Evolutionary conservation across 1,284 basidiomycete species (phyloP).

Genomic region (Cryptococcus hybrid): DNA sequence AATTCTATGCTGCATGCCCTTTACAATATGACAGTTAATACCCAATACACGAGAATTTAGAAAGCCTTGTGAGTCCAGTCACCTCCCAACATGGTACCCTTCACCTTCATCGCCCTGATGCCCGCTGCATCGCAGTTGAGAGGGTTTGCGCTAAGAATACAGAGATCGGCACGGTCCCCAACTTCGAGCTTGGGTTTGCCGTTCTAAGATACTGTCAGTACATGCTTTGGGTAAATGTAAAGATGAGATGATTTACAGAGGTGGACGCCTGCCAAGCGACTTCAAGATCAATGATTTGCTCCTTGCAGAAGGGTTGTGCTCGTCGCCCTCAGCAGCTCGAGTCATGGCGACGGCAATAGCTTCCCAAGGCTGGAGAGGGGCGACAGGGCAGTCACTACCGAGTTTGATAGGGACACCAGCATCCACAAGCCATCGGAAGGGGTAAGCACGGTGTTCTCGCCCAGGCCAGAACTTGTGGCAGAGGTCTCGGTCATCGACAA

Average conservation of each 20-base stretch:
- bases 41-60: background rate
- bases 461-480: conserved; percentile 38
- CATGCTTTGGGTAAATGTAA: background rate
- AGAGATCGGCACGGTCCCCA: conserved; percentile 34
- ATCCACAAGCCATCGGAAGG: conserved; percentile 31
- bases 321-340: conserved; percentile 6
- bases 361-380: conserved; percentile 40
- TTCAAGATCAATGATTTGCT: conserved; percentile 24
- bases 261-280: conserved; percentile 22
- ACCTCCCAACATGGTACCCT: conserved; percentile 40
- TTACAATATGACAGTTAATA: too few species aligned
- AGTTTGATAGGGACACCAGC: conserved; percentile 32
- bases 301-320: conserved; percentile 11
- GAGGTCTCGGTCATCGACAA: conserved; percentile 41
- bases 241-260: conserved; percentile 8
- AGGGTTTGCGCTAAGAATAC: conserved; percentile 28
- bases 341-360: conserved; percentile 37
- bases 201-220: conserved; percentile 9
- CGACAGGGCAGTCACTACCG: conserved; percentile 41
- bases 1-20: too few species aligned
- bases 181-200: conserved; percentile 14
- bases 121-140: conserved; percentile 24
- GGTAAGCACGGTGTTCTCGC: conserved; percentile 32
- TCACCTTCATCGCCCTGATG: conserved; percentile 27
- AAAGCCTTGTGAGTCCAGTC: conserved; percentile 27